Base-by-base conservation (phyloP, 345 rosid species). In the Isatis tinctoria region DNA sequence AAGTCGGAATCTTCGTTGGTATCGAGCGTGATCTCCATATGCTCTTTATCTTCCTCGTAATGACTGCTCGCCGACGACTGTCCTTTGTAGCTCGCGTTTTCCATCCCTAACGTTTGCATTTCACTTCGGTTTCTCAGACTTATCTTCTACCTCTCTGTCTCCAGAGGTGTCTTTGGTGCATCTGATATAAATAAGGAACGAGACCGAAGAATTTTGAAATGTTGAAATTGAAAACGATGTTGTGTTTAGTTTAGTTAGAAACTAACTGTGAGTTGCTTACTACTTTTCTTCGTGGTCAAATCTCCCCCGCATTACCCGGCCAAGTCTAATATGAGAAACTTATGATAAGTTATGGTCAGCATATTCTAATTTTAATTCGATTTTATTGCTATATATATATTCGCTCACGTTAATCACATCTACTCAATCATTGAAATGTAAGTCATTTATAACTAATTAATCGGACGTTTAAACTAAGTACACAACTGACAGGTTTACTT, bases 21-120 rank as follows among this genome's bases (percentile, higher is more conserved):
- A 60, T 88, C 97, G 2, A 90, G 84, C 20, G 97, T 84, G 70
- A 93, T 87, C 83, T 93, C 98, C 6, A 90, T 97, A 39, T 85
- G 90, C 2, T 75, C 65, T 56, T 84, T 69, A 11, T 81, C 63
- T 22, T 59, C 72, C 1, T 8, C 36, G 60, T 56, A 48, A 13
- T 78, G 13, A 11, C 74, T 44, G 62, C 47, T 56, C 36, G 41
- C 20, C 28, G 60, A 17, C 0, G 61, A 57, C 59, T 53, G 37
- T 10, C 16, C 41, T 24, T 54, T 36, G 59, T 33, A 75, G 14
- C 48, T 70, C 17, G 62, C 72, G 47, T 70, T 33, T 71, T 77
- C 76, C 32, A 65, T 48, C 7, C 60, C 76, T 65, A 77, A 28
- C 68, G 61, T 72, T 64, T 41, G 78, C 76, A 41, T 80, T 69